phyloP scores from a whole-genome alignment of 2,329 filamentous ascomycete genomes.

The Didymella pinodella region DNA sequence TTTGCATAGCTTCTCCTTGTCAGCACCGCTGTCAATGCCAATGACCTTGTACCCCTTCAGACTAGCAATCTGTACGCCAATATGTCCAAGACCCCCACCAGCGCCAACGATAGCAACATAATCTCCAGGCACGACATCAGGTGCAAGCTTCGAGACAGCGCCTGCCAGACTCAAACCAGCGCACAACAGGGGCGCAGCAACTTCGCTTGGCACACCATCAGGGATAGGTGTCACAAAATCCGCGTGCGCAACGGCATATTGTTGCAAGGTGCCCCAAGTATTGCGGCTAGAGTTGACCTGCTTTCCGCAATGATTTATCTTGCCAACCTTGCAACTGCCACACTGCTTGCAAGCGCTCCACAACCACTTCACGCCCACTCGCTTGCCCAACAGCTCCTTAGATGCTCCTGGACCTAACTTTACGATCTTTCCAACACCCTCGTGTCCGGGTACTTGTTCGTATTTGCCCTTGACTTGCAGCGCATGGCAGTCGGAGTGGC shows the following conservation, averaged over 20 bases:
- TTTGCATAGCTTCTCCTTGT: slow-evolving; percentile 75
- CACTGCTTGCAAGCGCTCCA: slow-evolving; percentile 54
- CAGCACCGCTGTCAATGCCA: slow-evolving; percentile 82
- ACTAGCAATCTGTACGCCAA: slow-evolving; percentile 80
- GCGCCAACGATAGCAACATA: slow-evolving; percentile 84
- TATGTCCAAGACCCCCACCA: slow-evolving; percentile 78
- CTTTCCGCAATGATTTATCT: slow-evolving; percentile 53
- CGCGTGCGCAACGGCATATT: slow-evolving; percentile 46
- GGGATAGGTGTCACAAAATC: slow-evolving; percentile 46
- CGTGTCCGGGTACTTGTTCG: slow-evolving; percentile 58
- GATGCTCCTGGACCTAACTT: slow-evolving; percentile 42
- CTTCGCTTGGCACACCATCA: slow-evolving; percentile 48
- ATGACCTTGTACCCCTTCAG: slow-evolving; percentile 86
- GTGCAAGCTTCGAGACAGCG: slow-evolving; percentile 84
- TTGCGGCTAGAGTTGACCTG: slow-evolving; percentile 55
- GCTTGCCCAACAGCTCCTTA: slow-evolving; percentile 39
- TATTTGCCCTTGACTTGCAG: slow-evolving; percentile 54
- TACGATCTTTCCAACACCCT: slow-evolving; percentile 56
- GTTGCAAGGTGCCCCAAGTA: slow-evolving; percentile 48
- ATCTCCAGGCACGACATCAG: slow-evolving; percentile 74
- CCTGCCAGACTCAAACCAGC: slow-evolving; percentile 70
- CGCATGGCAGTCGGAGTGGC: slow-evolving; percentile 59
- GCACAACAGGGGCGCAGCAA: slow-evolving; percentile 49
- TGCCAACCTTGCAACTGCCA: slow-evolving; percentile 46
- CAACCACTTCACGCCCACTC: slow-evolving; percentile 58